phyloP scores from a whole-genome alignment of 2,329 filamentous ascomycete species.

The Davidsoniella eucalypti region DNA sequence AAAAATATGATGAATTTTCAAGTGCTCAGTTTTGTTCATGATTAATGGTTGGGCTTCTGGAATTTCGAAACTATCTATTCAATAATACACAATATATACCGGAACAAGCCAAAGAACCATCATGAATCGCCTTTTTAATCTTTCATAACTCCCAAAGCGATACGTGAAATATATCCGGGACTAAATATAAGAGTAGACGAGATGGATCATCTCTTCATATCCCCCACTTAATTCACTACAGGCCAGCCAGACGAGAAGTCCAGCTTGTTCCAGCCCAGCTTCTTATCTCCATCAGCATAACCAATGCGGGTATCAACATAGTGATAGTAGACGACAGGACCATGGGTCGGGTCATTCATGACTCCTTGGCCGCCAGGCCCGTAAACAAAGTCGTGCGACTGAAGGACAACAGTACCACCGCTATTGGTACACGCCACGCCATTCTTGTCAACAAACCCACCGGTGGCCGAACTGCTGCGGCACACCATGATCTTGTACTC shows the following conservation, averaged over 20 bases:
- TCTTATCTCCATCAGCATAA: constrained; percentile 25
- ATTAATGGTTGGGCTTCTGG: no score
- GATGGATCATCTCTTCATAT: neutral
- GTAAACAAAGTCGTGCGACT: constrained; percentile 43
- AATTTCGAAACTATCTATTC: no score
- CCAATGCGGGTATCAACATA: constrained; percentile 21
- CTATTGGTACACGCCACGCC: constrained; percentile 39
- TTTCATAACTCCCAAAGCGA: neutral
- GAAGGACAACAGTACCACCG: constrained; percentile 45
- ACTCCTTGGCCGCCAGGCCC: constrained; percentile 45
- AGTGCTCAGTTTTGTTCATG: no score
- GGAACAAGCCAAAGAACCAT: no score
- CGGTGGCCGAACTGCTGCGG: constrained; percentile 33
- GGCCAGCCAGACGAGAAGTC: constrained; percentile 34
- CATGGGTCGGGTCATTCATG: constrained; percentile 18
- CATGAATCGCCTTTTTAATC: no score
- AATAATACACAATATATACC: no score
- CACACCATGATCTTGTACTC: constrained; percentile 54
- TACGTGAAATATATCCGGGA: neutral
- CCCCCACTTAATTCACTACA: constrained; percentile 14
- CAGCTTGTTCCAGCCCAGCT: constrained; percentile 35
- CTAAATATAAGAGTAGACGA: neutral
- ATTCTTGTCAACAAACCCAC: constrained; percentile 38
- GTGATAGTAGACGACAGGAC: constrained; percentile 30
- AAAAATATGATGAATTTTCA: no score